Evolutionary conservation across 371 early-diverging fungal species (phyloP), one percentile per base, ranked within the genome.

Genomic region (Chytridium lagenaria): DNA sequence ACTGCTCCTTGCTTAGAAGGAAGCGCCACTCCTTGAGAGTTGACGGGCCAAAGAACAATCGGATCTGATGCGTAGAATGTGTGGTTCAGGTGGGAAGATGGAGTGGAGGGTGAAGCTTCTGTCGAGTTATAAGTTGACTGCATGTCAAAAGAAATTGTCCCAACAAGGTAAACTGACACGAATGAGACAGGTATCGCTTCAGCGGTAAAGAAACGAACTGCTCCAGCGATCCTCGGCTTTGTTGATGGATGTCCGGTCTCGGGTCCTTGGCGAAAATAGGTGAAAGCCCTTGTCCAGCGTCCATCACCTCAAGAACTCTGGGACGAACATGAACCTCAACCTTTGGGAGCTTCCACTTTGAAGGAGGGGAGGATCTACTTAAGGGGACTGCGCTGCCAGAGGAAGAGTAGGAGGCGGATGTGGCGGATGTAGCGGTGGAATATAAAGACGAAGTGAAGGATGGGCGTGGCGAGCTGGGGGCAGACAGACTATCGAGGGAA

Each of bases 31-130:
- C 61, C 61, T 34, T 61, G 61, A 31, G 61, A 3, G 26, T 61
- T 61, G 30, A 61, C 61, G 36, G 61, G 61, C 61, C 61, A 61
- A 30, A 61, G 36, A 16, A 61, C 36, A 34, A 12, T 34, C 15
- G 61, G 61, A 33, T 61, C 61, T 34, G 61, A 61, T 31, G 61
- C 61, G 61, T 61, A 61, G 61, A 61, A 61, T 31, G 61, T 61
- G 61, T 61, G 61, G 7, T 61, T 7, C 10, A 61, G 61, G 61
- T 7, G 7, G 26, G 55, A 26, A 19, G 57, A 23, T 19, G 23
- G 26, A 26, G 57, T 15, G 10, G 57, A 55, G 26, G 7, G 15
- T 15, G 5, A 7, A 19, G 30, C 7, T 7, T 55, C 30, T 19
- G 57, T 55, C 44, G 12, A 44, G 44, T 12, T 44, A 44, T 7